Evolutionary conservation across 257 asterid species (phyloP), one percentile per base, ranked within the genome.

Genomic region (Jacaranda mimosifolia): DNA sequence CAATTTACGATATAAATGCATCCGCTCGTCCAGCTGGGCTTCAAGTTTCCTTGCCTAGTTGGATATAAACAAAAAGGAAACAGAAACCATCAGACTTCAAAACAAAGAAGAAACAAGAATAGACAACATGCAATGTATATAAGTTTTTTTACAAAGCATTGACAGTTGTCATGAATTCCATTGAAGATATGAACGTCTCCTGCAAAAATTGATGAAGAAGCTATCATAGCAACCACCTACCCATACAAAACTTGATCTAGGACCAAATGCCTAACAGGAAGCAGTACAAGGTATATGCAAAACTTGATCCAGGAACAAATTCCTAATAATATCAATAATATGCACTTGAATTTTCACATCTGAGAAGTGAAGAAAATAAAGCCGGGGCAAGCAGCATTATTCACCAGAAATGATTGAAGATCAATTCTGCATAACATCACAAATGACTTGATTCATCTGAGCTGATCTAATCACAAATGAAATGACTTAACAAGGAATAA

Each of bases 21-120:
- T 94, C 91, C 92, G 98, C 81, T 94, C 99, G 79, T 94, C 99
- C 72, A 92, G 86, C 82, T 90, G 98, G 21, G 99, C 94, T 87
- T 94, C 99, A 64, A 92, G 91, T 80, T 85, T 91, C 90, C 98
- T 89, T 35, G 99, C 99, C 99, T 94, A 69, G 80, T 70, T 35
- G 32, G 72, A 67, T 7, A 71, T 42, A 66, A 5, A 56, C 53
- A 73, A 82, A 75, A 63, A 32, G 70, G 48, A 11, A 40, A 48
- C 53, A 70, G 42, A 58, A 69, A 71, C 70, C 45, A 19, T 68
- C 56, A 58, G 46, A 38, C 62, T 46, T 51, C 39, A 58, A 78
- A 42, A 42, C 62, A 55, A 74, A 12, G 51, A 60, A 67, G 45
- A 71, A 49, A 55, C n/a, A 15, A 19, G 32, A 80, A 52, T 56